Evolutionary conservation across 2,329 filamentous ascomycete genomes (phyloP).

Genomic region (Aspergillus tamarii): DNA sequence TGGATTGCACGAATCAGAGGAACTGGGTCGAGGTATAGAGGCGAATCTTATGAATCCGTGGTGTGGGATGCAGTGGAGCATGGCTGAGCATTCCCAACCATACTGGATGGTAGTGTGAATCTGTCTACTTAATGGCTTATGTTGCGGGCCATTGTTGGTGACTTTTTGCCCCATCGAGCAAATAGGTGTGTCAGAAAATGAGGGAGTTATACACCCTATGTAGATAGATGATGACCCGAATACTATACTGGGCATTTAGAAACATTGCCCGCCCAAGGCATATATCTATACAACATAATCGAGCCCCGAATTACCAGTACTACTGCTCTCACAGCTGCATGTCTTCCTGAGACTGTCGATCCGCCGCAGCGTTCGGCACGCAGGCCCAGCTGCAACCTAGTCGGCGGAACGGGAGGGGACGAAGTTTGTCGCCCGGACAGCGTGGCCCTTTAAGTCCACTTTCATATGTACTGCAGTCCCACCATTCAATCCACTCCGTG

Average conservation of each 20-base stretch:
- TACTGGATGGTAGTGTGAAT: too few species aligned
- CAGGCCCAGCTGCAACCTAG: slow-evolving; percentile 47
- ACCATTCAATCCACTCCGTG: slow-evolving; percentile 50
- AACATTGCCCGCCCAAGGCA: background rate
- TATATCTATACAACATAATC: background rate
- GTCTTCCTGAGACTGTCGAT: too few species aligned
- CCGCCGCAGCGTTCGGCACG: slow-evolving; percentile 23
- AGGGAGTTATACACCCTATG: background rate
- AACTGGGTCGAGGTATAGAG: background rate
- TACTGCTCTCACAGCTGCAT: background rate
- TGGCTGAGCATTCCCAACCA: background rate
- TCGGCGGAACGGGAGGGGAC: slow-evolving; percentile 45
- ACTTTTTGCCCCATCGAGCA: too few species aligned
- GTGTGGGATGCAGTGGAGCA: background rate
- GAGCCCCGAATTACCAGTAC: background rate
- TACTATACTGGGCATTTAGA: background rate
- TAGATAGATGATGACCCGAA: background rate
- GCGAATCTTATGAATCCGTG: background rate
- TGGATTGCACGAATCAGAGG: background rate
- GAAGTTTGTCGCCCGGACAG: slow-evolving; percentile 32
- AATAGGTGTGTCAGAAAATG: background rate
- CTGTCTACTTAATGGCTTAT: too few species aligned
- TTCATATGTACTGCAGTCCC: slow-evolving; percentile 45
- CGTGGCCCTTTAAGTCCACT: slow-evolving; percentile 40
- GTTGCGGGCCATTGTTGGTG: too few species aligned